phyloP scores from a whole-genome alignment of 2,329 filamentous ascomycete species.

The Celoporthe dispersa region DNA sequence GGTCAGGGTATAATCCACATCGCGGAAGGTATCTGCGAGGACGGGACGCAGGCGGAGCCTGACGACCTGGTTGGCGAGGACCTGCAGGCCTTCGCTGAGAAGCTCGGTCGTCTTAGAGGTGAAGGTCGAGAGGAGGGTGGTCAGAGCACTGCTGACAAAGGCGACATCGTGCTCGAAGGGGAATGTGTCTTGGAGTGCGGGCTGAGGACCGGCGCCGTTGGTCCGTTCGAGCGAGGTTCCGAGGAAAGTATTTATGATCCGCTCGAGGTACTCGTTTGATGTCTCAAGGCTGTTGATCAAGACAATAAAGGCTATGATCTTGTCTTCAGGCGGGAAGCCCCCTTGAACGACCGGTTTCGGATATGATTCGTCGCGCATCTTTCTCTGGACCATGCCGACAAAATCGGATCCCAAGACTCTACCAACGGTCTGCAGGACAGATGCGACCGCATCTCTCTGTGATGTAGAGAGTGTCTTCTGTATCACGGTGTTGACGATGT shows the following conservation, averaged over 20 bases:
- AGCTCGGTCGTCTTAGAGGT: slow-evolving; percentile 79
- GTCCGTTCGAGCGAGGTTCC: slow-evolving; percentile 44
- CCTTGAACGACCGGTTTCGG: slow-evolving; percentile 80
- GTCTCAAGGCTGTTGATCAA: slow-evolving; percentile 96
- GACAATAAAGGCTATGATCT: slow-evolving; percentile 86
- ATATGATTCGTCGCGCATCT: slow-evolving; percentile 96
- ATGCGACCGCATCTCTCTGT: slow-evolving; percentile 76
- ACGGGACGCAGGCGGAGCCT: slow-evolving; percentile 84
- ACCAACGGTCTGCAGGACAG: slow-evolving; percentile 77
- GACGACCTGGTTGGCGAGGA: slow-evolving; percentile 85
- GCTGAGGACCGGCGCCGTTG: slow-evolving; percentile 43
- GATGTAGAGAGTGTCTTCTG: slow-evolving; percentile 86
- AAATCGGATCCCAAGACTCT: slow-evolving; percentile 88
- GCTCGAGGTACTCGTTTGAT: slow-evolving; percentile 84
- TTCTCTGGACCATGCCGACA: slow-evolving; percentile 94
- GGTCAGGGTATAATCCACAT: slow-evolving; percentile 80
- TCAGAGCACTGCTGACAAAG: slow-evolving; percentile 71
- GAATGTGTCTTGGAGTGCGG: slow-evolving; percentile 67
- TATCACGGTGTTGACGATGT: slow-evolving; percentile 92
- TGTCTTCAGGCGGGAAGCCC: slow-evolving; percentile 83
- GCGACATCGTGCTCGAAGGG: slow-evolving; percentile 77
- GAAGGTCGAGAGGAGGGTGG: slow-evolving; percentile 72
- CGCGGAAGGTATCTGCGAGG: slow-evolving; percentile 85
- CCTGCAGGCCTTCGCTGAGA: slow-evolving; percentile 80
- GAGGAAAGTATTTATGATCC: slow-evolving; percentile 77